Evolutionary conservation across 2,329 filamentous ascomycete genomes (phyloP).

Genomic region (Elsinoe fawcettii): DNA sequence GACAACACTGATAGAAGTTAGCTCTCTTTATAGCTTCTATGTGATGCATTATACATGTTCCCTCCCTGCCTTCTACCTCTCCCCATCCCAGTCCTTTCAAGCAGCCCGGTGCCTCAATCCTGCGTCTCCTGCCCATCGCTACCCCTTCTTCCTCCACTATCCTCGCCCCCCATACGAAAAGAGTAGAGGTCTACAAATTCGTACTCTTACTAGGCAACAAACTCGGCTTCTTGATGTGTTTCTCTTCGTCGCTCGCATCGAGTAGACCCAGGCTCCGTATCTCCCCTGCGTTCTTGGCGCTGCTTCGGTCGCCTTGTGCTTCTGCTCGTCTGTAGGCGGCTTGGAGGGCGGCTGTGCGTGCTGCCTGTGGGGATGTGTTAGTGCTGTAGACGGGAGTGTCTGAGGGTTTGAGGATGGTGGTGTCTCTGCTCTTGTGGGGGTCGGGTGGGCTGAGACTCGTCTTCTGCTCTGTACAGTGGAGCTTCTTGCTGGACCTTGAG

Average conservation of each 20-base stretch:
- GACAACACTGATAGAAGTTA: background rate
- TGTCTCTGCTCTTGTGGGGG: too few relatives aligned
- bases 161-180: background rate
- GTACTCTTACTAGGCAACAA: constrained; percentile 30
- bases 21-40: background rate
- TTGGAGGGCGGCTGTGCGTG: constrained; percentile 71
- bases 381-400: too few relatives aligned
- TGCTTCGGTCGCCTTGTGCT: constrained; percentile 66
- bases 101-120: background rate
- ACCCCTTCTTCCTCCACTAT: background rate
- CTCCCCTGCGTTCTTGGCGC: constrained; percentile 72
- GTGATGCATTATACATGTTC: background rate
- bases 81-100: background rate
- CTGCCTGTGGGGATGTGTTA: constrained; percentile 48
- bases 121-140: background rate
- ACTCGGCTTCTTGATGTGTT: constrained; percentile 39
- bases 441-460: too few relatives aligned
- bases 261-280: constrained; percentile 81
- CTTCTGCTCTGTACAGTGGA: too few relatives aligned
- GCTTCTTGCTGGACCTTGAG: too few relatives aligned
- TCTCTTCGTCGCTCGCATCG: constrained; percentile 69
- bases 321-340: constrained; percentile 75
- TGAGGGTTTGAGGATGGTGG: too few relatives aligned
- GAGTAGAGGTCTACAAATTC: background rate
- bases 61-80: background rate